Percentiles rank a stretch among this genome's conserved stretches.
These are phyloP conservation scores for Tinospora cordifolia DNA, from an alignment of 164 flowering plant species.

Conservation along the genomic window DNA sequence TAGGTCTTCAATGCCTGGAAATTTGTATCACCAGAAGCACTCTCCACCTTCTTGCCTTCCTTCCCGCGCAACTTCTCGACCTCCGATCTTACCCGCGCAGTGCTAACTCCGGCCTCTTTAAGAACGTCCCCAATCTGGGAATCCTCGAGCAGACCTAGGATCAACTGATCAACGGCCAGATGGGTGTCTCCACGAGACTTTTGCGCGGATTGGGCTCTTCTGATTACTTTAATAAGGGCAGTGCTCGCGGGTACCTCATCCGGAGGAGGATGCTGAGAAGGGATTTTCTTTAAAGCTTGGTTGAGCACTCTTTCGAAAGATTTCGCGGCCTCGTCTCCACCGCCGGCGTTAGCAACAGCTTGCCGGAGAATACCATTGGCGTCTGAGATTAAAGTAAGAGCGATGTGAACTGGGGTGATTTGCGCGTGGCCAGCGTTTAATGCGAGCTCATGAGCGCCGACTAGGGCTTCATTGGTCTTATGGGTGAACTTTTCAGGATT, in stretches of 20 bases:
- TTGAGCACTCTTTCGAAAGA: slow-evolving; percentile 18
- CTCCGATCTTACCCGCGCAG: slow-evolving; percentile 50
- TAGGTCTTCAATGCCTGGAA: slow-evolving; percentile 12
- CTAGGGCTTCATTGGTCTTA: slow-evolving; percentile 13
- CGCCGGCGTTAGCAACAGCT: slow-evolving; percentile 15
- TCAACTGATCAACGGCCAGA: slow-evolving; percentile 60
- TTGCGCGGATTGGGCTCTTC: slow-evolving; percentile 59
- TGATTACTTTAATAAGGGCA: slow-evolving; percentile 24
- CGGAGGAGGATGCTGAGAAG: slow-evolving; percentile 16
- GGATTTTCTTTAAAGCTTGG: slow-evolving; percentile 20
- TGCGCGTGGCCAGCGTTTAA: slow-evolving; percentile 18
- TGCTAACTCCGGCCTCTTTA: slow-evolving; percentile 58
- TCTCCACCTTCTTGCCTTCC: slow-evolving; percentile 1
- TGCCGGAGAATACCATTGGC: slow-evolving; percentile 21
- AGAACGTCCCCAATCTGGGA: slow-evolving; percentile 56
- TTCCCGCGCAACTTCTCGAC: slow-evolving; percentile 66
- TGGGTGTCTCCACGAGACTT: slow-evolving; percentile 57
- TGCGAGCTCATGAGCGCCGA: slow-evolving; percentile 16
- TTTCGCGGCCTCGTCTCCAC: slow-evolving; percentile 11
- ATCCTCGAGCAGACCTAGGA: slow-evolving; percentile 69
- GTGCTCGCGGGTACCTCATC: slow-evolving; percentile 16
- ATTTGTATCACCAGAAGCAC: slow-evolving; percentile 9
- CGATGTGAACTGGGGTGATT: slow-evolving; percentile 22
- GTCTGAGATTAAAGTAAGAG: slow-evolving; percentile 12
- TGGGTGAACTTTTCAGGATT: slow-evolving; percentile 15